Evolutionary conservation across 257 asterid genomes (phyloP), one percentile per base, ranked within the genome.

Genomic region (Coffea canephora): DNA sequence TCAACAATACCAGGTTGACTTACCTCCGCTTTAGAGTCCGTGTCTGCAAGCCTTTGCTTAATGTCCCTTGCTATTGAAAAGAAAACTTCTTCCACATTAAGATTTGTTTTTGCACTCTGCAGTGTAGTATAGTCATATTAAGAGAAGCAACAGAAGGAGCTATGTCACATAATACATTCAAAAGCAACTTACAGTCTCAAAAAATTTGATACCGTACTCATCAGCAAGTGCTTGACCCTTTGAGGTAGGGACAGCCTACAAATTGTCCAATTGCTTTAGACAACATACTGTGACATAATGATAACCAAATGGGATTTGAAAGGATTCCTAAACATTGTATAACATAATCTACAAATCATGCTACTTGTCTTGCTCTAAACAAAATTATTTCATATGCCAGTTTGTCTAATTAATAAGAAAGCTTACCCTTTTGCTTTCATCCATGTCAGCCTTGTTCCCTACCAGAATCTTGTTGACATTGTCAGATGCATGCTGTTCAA

Each of bases 401-500:
- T 39, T 1, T 36, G 23, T 10, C 36, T 4, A 27, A 39, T 69
- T 23, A 68, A 23, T 18, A 75, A 55, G 76, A 45, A 8, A 54
- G 49, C 64, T 43, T 82, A 87, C 88, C 86, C 90, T 85, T 79
- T 87, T 87, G 80, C 90, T 87, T 83, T 85, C 88, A 45, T 87
- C 88, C 90, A 87, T 87, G 71, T 87, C 90, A 69, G 87, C 90
- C 83, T 87, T 87, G 83, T 87, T 87, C 36, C 90, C 88, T 23
- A 87, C 85, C 80, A 87, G 84, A 71, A 87, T 83, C 83, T 87
- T 87, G 80, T 87, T 87, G 45, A 87, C 90, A 54, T 87, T 87
- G 84, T 87, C 88, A 75, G 90, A 85, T 64, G 89, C 89, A 82
- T 87, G 90, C 49, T 87, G 90, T 74, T 87, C 90, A 41, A 87